phyloP scores from a whole-genome alignment of 176 grass and related monocot species.

The Carex parvula region DNA sequence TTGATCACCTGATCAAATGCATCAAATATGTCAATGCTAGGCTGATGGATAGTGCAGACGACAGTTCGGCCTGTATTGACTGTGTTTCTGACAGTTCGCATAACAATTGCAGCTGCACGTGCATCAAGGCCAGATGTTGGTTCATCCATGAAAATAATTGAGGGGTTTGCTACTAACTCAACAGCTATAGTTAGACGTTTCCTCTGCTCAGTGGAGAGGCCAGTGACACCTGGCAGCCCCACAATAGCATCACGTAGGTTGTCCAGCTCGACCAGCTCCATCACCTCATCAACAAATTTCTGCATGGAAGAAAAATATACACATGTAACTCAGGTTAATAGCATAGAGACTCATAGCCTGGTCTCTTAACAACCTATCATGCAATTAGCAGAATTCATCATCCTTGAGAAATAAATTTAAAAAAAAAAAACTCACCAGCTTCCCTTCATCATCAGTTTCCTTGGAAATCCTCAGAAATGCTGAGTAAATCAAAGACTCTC shows the following conservation, averaged over 20 bases:
- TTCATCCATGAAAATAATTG: conserved; percentile 99
- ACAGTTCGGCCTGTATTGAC: conserved; percentile 95
- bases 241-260: conserved; percentile 85
- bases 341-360: background rate
- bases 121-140: conserved; percentile 99
- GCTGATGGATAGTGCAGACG: conserved; percentile 98
- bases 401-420: background rate
- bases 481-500: conserved; percentile 92
- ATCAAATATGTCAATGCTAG: conserved; percentile 99
- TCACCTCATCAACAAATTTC: conserved; percentile 99
- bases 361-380: background rate
- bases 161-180: conserved; percentile 95
- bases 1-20: conserved; percentile 82
- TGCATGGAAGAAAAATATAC: conserved; percentile 29
- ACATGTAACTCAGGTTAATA: background rate
- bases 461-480: conserved; percentile 78
- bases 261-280: conserved; percentile 82
- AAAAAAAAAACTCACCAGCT: conserved; percentile 59
- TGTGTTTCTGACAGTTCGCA: conserved; percentile 98
- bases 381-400: background rate
- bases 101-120: conserved; percentile 95
- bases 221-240: conserved; percentile 86
- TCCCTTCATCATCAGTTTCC: conserved; percentile 73
- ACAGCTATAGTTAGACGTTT: conserved; percentile 97
- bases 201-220: conserved; percentile 90